Evolutionary conservation across 495 filamentous ascomycete species (phyloP).

Genomic region (Penicillium desertorum): DNA sequence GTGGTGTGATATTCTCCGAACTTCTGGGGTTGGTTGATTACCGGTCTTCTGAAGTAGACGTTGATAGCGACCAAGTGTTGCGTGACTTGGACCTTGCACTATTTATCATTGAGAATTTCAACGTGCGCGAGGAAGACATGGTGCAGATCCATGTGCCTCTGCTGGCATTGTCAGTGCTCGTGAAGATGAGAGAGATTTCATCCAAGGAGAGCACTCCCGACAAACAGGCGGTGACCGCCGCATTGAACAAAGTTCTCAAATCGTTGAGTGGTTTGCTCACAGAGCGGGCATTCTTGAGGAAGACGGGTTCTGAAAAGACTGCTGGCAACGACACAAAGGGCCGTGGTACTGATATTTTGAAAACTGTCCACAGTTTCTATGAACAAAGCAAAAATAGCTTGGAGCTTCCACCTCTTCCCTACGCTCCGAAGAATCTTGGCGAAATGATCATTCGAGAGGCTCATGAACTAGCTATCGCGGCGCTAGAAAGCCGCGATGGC

Average conservation of each 20-base stretch:
- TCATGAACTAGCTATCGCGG: constrained; percentile 50
- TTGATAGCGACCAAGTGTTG: constrained; percentile 48
- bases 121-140: constrained; percentile 96
- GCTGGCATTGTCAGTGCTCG: constrained; percentile 63
- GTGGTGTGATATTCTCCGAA: constrained; percentile 86
- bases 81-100: constrained; percentile 63
- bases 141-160: constrained; percentile 78
- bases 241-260: constrained; percentile 35
- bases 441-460: constrained; percentile 63
- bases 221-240: constrained; percentile 26
- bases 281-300: constrained; percentile 64
- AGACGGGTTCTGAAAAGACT: constrained; percentile 28
- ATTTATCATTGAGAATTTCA: constrained; percentile 87
- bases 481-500: constrained; percentile 30
- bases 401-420: constrained; percentile 53
- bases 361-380: constrained; percentile 66
- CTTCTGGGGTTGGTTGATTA: constrained; percentile 56
- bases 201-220: constrained; percentile 18
- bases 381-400: constrained; percentile 45
- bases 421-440: constrained; percentile 54
- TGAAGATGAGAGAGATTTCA: constrained; percentile 46
- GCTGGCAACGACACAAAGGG: constrained; percentile 22
- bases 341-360: constrained; percentile 50
- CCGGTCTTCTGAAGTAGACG: constrained; percentile 29
- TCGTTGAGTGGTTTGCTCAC: constrained; percentile 59